A percentile compares a stretch with the other conserved stretches of the same genome.
These are phyloP conservation scores for Taiozyma sp. DNA, from an alignment of 1,139 yeast species.

Conservation along the genomic window DNA sequence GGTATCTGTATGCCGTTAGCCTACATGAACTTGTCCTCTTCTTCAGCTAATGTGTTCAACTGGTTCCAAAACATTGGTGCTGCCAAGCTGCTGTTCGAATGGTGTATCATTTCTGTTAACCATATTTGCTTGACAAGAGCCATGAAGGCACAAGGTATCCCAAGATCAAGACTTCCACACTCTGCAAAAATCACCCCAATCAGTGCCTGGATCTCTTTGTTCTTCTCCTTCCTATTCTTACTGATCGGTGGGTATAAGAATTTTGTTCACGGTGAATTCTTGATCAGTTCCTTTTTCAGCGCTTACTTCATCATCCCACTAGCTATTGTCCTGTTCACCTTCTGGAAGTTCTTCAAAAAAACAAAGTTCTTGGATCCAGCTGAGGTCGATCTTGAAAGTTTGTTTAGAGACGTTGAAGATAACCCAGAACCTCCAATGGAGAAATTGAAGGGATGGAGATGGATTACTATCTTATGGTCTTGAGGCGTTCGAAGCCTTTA, in stretches of 20 bases:
- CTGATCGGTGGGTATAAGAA: constrained; percentile 38
- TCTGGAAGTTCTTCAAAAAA: constrained; percentile 30
- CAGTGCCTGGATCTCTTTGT: constrained; percentile 36
- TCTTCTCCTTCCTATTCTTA: constrained; percentile 31
- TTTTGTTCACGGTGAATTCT: constrained; percentile 35
- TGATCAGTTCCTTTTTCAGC: constrained; percentile 33
- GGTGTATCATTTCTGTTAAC: constrained; percentile 28
- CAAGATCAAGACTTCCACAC: constrained; percentile 35
- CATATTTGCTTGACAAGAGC: constrained; percentile 34
- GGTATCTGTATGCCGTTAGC: constrained; percentile 33
- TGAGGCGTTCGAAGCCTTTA: background rate
- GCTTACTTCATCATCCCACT: constrained; percentile 37
- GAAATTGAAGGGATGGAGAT: constrained; percentile 20
- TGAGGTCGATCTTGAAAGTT: constrained; percentile 32
- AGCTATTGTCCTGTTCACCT: constrained; percentile 24
- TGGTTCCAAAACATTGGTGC: constrained; percentile 18
- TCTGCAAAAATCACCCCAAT: constrained; percentile 11
- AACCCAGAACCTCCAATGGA: constrained; percentile 33
- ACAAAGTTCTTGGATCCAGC: constrained; percentile 28
- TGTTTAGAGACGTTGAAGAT: constrained; percentile 33
- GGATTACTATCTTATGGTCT: constrained; percentile 19
- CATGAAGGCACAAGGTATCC: constrained; percentile 34
- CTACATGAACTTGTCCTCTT: constrained; percentile 31
- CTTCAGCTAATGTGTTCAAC: constrained; percentile 30
- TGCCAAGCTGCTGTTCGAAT: constrained; percentile 12